Base-by-base conservation (phyloP, 306 rosid genomes). In the Clitoria ternatea region DNA sequence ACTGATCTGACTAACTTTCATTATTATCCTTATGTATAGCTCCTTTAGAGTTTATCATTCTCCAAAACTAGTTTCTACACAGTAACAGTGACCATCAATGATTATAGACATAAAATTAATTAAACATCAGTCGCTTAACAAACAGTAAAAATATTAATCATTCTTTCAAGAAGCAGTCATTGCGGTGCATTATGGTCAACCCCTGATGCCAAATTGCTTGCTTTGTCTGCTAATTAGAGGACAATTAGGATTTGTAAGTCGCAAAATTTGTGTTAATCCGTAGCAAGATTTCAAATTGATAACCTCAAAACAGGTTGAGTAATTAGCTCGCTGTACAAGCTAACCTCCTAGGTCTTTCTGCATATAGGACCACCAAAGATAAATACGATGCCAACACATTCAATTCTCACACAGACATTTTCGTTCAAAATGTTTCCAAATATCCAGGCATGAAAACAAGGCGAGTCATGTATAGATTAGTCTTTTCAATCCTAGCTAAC, bases 181-280 rank as follows among this genome's bases (percentile, higher is more conserved):
- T 67, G 20, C 27, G 39, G 48, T 49, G 45, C 15, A 57, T 52
- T 47, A 13, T 52, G 66, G 61, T 48, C 65, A 32, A 68, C 69
- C 61, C 48, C 52, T n/a, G 7, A 69, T 53, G 73, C 73, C 66
- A 45, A 75, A 44, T 61, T 74, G 69, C 27, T 54, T 55, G 32
- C 19, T 74, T 67, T 76, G 75, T 69, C 75, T 61, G 70, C 74
- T 23, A 57, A 56, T 36, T 20, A 62, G 29, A 45, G 74, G 49
- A 62, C 69, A 30, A n/a, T n/a, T n/a, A 6, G 26, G 76, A 53
- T 53, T 61, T 36, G 57, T 49, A 20, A 36, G 33, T 47, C 4
- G 52, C 61, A 13, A 19, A 57, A 19, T 14, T 2, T 29, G 14
- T 52, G 62, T 18, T 24, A 33, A 17, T 66, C 74, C 27, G 2